Percentiles rank a stretch among this genome's conserved stretches.
These are phyloP conservation scores for Coemansia sp. DNA, from an alignment of 371 early-diverging fungal genomes.

Conservation along the genomic window DNA sequence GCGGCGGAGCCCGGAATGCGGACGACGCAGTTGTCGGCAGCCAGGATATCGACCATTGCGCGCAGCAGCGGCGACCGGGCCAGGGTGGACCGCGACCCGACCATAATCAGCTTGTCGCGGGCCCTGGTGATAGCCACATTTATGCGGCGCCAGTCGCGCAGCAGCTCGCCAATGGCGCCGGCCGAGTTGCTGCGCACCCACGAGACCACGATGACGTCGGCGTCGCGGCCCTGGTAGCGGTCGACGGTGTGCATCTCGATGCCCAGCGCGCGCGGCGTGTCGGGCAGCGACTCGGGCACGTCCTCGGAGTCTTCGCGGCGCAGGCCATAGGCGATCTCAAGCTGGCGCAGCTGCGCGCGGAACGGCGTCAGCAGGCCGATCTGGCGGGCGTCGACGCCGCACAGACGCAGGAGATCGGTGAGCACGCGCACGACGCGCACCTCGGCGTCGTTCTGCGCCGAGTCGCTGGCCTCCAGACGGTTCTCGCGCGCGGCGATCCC, in stretches of 20 bases:
- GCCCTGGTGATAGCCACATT: conserved; percentile 98
- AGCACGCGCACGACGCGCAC: conserved; percentile 63
- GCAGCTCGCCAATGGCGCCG: conserved; percentile 78
- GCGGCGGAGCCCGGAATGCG: conserved; percentile 12
- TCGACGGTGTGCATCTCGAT: conserved; percentile 85
- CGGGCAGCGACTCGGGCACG: background rate
- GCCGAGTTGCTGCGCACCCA: conserved; percentile 81
- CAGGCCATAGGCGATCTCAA: conserved; percentile 35
- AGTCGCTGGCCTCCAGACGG: conserved; percentile 53
- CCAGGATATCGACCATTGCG: conserved; percentile 57
- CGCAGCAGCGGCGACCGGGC: conserved; percentile 58
- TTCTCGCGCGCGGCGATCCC: conserved; percentile 59
- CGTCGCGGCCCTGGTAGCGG: conserved; percentile 93
- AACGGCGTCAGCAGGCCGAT: conserved; percentile 88
- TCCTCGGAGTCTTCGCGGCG: conserved; percentile 1
- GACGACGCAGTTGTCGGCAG: conserved; percentile 56
- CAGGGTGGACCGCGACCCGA: conserved; percentile 79
- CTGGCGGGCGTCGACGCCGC: conserved; percentile 64
- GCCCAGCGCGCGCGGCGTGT: conserved; percentile 14
- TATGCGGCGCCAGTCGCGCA: conserved; percentile 90
- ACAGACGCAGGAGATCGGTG: conserved; percentile 58
- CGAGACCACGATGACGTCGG: conserved; percentile 83
- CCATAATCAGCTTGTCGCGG: conserved; percentile 81
- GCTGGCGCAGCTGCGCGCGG: conserved; percentile 68
- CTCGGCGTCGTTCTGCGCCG: conserved; percentile 71